A percentile compares a stretch with the other conserved stretches of the same genome.
Evolutionary conservation across 129 eudicot species (phyloP).

Genomic region (Erigeron canadensis): DNA sequence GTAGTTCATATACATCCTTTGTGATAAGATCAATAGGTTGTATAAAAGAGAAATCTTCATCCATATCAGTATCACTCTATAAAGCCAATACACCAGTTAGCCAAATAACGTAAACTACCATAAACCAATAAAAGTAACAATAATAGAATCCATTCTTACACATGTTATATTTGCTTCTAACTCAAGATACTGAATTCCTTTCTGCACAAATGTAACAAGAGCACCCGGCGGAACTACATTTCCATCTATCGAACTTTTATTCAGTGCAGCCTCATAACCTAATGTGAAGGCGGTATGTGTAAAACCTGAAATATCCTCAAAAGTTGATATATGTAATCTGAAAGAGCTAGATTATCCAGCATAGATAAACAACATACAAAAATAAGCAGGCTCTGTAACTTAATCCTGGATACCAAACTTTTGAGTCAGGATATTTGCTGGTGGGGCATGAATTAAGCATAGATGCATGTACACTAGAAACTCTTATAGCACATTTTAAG

Average conservation of each 20-base stretch:
- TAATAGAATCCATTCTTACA: conserved; percentile 44
- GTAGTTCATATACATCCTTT: conserved; percentile 74
- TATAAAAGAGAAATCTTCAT: conserved; percentile 86
- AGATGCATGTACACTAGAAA: background rate
- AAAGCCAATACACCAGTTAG: conserved; percentile 31
- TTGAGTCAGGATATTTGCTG: background rate
- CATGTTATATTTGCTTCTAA: conserved; percentile 77
- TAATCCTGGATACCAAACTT: background rate
- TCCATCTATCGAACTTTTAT: conserved; percentile 75
- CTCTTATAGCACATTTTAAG: background rate
- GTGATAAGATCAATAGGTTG: conserved; percentile 94
- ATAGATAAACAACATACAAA: background rate
- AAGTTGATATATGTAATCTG: conserved; percentile 4
- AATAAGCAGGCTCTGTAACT: background rate
- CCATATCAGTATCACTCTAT: conserved; percentile 79
- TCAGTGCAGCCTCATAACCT: conserved; percentile 84
- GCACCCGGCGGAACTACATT: conserved; percentile 95
- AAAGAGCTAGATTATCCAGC: background rate
- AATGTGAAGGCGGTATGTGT: conserved; percentile 84
- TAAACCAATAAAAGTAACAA: background rate
- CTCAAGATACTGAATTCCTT: conserved; percentile 94
- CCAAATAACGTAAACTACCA: conserved; percentile 11
- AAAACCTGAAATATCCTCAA: conserved; percentile 58
- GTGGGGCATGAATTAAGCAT: background rate
- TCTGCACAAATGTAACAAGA: conserved; percentile 85